phyloP scores from a whole-genome alignment of 306 rosid species.

The Canavalia gladiata region DNA sequence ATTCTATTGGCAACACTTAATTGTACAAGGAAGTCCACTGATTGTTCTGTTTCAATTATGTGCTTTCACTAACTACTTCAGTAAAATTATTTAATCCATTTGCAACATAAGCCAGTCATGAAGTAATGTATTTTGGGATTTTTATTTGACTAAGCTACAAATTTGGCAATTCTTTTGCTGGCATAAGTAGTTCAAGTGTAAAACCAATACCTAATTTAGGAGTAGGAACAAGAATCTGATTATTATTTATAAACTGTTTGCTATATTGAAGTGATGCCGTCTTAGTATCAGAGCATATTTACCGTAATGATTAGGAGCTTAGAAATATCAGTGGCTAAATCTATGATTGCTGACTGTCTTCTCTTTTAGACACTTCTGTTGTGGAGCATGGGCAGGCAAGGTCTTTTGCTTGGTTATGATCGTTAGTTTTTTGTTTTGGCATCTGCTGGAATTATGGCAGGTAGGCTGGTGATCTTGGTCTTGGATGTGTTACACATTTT shows the following conservation, averaged over 20 bases:
- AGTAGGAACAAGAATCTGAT: not conserved
- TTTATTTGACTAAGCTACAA: not conserved
- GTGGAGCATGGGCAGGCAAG: slow-evolving; percentile 91
- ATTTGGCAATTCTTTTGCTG: slow-evolving; percentile 14
- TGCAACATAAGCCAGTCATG: not conserved
- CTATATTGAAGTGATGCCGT: slow-evolving; percentile 5
- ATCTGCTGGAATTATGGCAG: slow-evolving; percentile 76
- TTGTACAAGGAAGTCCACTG: not conserved
- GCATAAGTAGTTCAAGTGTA: not conserved
- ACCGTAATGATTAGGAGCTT: slow-evolving; percentile 1
- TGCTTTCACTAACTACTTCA: not conserved
- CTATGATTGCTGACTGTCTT: slow-evolving; percentile 27
- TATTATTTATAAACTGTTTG: not conserved
- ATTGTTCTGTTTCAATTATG: slow-evolving; percentile 8
- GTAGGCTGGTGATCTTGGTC: slow-evolving; percentile 48
- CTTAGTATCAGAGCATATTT: not conserved
- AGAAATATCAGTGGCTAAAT: slow-evolving; percentile 16
- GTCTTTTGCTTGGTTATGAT: slow-evolving; percentile 84
- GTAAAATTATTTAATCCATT: not conserved
- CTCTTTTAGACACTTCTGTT: slow-evolving; percentile 67
- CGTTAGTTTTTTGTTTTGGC: slow-evolving; percentile 76
- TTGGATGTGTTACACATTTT: slow-evolving; percentile 10
- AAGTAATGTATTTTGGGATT: slow-evolving; percentile 23
- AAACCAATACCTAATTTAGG: not conserved
- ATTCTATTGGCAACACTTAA: slow-evolving; percentile 3